phyloP scores from a whole-genome alignment of 192 early-diverging fungal genomes.

The Linnemannia hyalina region DNA sequence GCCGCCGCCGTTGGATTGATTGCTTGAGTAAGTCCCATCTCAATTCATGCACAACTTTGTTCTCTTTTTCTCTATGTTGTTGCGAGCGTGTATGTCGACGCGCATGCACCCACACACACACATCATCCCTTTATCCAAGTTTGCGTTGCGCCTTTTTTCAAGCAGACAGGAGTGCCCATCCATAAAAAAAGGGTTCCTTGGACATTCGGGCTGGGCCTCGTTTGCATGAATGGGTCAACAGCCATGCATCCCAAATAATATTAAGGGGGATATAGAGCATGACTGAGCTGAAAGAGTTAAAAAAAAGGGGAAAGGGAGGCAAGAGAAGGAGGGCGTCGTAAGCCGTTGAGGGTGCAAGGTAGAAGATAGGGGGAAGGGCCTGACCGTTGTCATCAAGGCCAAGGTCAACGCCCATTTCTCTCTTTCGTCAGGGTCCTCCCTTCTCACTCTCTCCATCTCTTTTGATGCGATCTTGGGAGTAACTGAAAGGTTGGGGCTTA shows the following conservation, averaged over 20 bases:
- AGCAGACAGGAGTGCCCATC: background rate
- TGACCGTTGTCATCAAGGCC: background rate
- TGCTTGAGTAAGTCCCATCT: conserved; percentile 1
- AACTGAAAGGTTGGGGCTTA: background rate
- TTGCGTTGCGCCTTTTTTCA: background rate
- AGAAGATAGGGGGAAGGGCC: background rate
- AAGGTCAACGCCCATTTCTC: background rate
- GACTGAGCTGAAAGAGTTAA: background rate
- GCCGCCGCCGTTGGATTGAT: background rate
- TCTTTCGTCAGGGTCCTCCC: background rate
- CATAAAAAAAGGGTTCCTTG: conserved; percentile 3
- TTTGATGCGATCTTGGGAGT: background rate
- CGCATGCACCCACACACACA: background rate
- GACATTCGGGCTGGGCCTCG: background rate
- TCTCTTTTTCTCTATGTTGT: background rate
- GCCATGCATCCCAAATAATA: background rate
- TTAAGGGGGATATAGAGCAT: background rate
- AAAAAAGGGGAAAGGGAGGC: background rate
- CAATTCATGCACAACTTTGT: conserved; percentile 2
- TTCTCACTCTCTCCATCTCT: background rate
- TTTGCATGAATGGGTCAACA: background rate
- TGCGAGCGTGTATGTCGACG: background rate
- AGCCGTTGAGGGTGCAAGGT: conserved; percentile 2
- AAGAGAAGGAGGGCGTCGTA: background rate
- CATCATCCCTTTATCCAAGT: too few relatives aligned